Evolutionary conservation across 331 rosid genomes (phyloP).

Genomic region (Cydonia oblonga): DNA sequence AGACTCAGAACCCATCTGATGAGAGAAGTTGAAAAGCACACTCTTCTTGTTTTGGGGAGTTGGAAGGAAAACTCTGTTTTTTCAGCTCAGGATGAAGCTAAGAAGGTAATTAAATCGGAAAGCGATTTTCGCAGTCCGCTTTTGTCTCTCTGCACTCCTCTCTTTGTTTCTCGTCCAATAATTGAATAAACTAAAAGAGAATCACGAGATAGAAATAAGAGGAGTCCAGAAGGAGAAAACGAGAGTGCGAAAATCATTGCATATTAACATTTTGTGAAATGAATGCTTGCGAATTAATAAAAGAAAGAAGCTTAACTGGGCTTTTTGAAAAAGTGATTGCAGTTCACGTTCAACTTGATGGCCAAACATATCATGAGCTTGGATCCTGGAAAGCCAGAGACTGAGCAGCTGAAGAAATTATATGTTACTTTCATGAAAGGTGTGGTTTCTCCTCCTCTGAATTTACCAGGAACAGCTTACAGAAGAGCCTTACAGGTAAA

Average conservation of each 20-base stretch:
- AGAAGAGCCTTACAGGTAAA: conserved; percentile 77
- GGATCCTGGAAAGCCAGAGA: conserved; percentile 75
- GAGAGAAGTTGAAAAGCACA: conserved; percentile 71
- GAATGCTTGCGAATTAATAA: not conserved
- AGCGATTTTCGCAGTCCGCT: not conserved
- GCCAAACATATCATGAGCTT: conserved; percentile 87
- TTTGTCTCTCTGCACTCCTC: not conserved
- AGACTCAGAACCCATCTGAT: conserved; percentile 60
- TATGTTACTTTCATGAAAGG: conserved; percentile 95
- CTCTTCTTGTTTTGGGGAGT: conserved; percentile 53
- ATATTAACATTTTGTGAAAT: not conserved
- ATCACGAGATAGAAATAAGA: not conserved
- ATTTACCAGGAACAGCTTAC: conserved; percentile 90
- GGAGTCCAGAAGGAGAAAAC: not conserved
- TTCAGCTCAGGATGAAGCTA: conserved; percentile 90
- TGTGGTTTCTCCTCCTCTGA: conserved; percentile 76
- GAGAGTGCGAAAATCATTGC: not conserved
- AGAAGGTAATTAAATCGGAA: conserved; percentile 38
- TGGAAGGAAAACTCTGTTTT: conserved; percentile 57
- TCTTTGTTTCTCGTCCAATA: not conserved
- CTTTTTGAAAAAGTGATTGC: conserved; percentile 17
- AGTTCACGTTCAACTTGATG: conserved; percentile 95
- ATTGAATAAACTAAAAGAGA: not conserved
- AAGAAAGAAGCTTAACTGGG: not conserved
- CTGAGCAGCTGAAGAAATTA: conserved; percentile 75